Percentiles rank a stretch among this genome's conserved stretches.
These are phyloP conservation scores for Umbilicaria muhlenbergii DNA, from an alignment of 495 filamentous ascomycete genomes.

Conservation along the genomic window DNA sequence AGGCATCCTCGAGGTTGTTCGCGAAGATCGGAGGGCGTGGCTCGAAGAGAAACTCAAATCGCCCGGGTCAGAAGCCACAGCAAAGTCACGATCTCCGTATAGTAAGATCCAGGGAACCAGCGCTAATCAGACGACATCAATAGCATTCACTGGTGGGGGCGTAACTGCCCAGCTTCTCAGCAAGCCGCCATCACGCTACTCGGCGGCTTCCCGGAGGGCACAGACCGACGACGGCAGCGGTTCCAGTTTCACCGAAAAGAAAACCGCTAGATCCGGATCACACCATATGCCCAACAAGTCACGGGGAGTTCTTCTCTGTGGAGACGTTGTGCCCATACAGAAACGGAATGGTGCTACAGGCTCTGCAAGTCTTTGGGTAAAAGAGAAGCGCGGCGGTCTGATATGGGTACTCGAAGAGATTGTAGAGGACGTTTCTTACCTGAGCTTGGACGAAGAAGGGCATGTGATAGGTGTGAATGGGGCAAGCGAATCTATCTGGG, in stretches of 20 bases:
- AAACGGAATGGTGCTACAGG: conserved; percentile 87
- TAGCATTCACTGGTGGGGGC: conserved; percentile 55
- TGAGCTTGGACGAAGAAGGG: conserved; percentile 60
- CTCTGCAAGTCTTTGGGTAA: conserved; percentile 92
- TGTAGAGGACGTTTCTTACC: conserved; percentile 70
- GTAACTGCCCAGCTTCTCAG: conserved; percentile 75
- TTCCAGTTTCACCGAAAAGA: conserved; percentile 31
- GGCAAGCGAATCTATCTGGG: conserved; percentile 64
- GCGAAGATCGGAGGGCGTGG: conserved; percentile 75
- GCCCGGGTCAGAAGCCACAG: conserved; percentile 32
- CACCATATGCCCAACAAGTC: conserved; percentile 58
- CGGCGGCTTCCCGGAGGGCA: conserved; percentile 32
- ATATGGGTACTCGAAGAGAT: conserved; percentile 99
- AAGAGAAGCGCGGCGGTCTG: conserved; percentile 83
- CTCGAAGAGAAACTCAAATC: conserved; percentile 69
- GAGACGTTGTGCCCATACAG: conserved; percentile 91
- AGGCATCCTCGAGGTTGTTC: conserved; percentile 88
- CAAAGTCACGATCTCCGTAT: conserved; percentile 23
- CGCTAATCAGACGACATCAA: conserved; percentile 33
- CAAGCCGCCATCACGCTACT: conserved; percentile 68
- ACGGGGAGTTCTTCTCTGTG: conserved; percentile 82
- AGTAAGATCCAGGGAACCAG: conserved; percentile 28
- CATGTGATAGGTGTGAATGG: conserved; percentile 51
- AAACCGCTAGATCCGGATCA: conserved; percentile 25
- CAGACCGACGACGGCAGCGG: conserved; percentile 65